A percentile compares a stretch with the other conserved stretches of the same genome.
Conservation (phyloP, 306 rosid genomes). For the Argentina anserina region DNA sequence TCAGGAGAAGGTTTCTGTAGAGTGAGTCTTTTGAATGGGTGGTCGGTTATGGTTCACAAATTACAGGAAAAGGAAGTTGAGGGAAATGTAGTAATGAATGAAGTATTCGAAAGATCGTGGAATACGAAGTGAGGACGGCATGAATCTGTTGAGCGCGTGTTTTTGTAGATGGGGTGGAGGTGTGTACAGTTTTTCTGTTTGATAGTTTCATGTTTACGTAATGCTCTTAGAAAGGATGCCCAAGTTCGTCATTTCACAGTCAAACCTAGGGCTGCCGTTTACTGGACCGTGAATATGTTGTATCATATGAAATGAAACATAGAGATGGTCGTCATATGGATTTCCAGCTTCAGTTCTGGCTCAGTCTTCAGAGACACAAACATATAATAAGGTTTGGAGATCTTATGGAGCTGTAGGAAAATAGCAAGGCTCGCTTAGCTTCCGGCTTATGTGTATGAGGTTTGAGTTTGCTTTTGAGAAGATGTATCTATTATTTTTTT, state of each 20-base stretch:
- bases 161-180: slow-evolving; percentile 43
- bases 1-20: slow-evolving; percentile 67
- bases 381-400: slow-evolving; percentile 22
- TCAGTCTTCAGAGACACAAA: slow-evolving; percentile 17
- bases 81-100: background rate
- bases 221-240: slow-evolving; percentile 16
- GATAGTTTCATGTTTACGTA: slow-evolving; percentile 29
- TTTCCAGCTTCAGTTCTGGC: slow-evolving; percentile 18
- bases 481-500: slow-evolving; percentile 7
- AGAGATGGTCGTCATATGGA: slow-evolving; percentile 14
- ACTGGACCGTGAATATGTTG: slow-evolving; percentile 3
- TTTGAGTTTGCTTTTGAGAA: slow-evolving; percentile 13
- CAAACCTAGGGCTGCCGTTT: background rate
- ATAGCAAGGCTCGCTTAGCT: slow-evolving; percentile 1
- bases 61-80: background rate
- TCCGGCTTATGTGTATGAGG: slow-evolving; percentile 26
- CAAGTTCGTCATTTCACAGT: slow-evolving; percentile 7
- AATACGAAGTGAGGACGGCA: slow-evolving; percentile 14
- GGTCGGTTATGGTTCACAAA: slow-evolving; percentile 16
- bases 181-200: slow-evolving; percentile 32
- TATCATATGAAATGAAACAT: slow-evolving; percentile 19
- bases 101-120: slow-evolving; percentile 2
- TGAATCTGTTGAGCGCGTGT: slow-evolving; percentile 28
- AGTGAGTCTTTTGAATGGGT: slow-evolving; percentile 13
- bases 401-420: slow-evolving; percentile 30